Base-by-base conservation (phyloP, 2,329 filamentous ascomycete genomes). In the Pseudogymnoascus pannorum region DNA sequence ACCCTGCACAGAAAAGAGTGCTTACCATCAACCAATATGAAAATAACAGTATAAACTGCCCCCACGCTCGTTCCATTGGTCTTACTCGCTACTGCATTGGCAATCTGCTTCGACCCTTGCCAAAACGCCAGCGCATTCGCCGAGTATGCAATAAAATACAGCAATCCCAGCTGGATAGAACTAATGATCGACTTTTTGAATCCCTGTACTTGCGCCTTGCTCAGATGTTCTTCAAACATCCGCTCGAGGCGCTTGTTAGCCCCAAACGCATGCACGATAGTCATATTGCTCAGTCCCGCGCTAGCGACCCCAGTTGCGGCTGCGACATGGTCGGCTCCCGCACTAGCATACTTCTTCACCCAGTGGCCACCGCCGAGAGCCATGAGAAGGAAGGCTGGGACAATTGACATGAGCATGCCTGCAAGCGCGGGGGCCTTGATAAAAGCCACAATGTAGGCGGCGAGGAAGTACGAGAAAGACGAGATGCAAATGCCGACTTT, bases 71-170 rank as follows among this genome's bases (percentile, higher is more conserved):
- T 68, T 44, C 40, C 36, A 8, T 44, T 51, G n/a, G 62, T 33
- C 3, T 40, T 62, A 11, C 57, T 58, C 31, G 31, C 57, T n/a
- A 58, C 57, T 9, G 33, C 54, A 12, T 63, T 24, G 9, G 31
- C 59, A 29, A 85, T 77, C 18, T 74, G 76, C 35, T 72, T 75
- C 63, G 78, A 80, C 54, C 82, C 83, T 70, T 83, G 77, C 81
- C 81, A 86, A 66, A 84, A 85, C 1, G 82, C 82, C 3, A 85
- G 70, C 5, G 79, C 81, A 69, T 85, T 85, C 5, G 81, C 81
- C 4, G 80, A 76, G 64, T 83, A 85, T n/a, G 81, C 80, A 63
- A 85, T 77, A 64, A 85, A 84, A 65, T 82, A 85, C 5, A 85
- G 70, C 20, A 79, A 69, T 31, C 81, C 81, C 12, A 79, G 73